Evolutionary conservation across 2,329 filamentous ascomycete genomes (phyloP).

Genomic region (Aspergillus vadensis): DNA sequence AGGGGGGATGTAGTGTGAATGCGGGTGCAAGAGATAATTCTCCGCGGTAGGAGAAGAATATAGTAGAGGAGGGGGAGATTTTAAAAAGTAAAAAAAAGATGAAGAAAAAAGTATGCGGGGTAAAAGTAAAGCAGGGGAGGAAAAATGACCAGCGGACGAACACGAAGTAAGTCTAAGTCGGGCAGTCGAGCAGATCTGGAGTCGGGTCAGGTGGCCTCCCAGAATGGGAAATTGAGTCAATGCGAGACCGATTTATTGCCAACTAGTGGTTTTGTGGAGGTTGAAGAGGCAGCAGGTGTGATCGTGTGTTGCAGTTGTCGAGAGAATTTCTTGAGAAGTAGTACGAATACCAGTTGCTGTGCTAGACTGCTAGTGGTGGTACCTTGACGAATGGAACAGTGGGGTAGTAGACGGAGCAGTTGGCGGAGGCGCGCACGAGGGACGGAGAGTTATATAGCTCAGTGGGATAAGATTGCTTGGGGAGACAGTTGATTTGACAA

Average conservation of each 20-base stretch:
- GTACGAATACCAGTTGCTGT: neutral
- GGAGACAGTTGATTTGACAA: conserved; percentile 16
- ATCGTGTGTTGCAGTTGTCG: neutral
- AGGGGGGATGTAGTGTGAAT: conserved; percentile 2
- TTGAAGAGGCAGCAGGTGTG: neutral
- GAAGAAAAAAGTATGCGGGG: conserved; percentile 17
- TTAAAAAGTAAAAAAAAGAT: conserved; percentile 10
- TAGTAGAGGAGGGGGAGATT: neutral
- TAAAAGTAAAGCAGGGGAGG: conserved; percentile 16
- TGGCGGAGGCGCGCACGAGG: neutral
- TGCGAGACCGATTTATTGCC: conserved; percentile 1
- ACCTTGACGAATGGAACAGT: conserved; percentile 1
- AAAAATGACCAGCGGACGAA: conserved; percentile 16
- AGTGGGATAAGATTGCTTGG: conserved; percentile 3
- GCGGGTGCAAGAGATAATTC: conserved; percentile 8
- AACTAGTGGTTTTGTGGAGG: neutral
- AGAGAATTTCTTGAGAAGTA: neutral
- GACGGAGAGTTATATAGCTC: conserved; percentile 10
- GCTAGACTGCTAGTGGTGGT: neutral
- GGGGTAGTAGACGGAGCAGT: conserved; percentile 7
- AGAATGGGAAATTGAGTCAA: neutral
- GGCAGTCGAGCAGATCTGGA: conserved; percentile 19
- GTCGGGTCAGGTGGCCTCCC: conserved; percentile 20
- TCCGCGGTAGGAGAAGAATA: neutral
- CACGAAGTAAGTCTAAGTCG: neutral